Evolutionary conservation across 1,284 basidiomycete genomes (phyloP).

Genomic region (Boletus smithii): DNA sequence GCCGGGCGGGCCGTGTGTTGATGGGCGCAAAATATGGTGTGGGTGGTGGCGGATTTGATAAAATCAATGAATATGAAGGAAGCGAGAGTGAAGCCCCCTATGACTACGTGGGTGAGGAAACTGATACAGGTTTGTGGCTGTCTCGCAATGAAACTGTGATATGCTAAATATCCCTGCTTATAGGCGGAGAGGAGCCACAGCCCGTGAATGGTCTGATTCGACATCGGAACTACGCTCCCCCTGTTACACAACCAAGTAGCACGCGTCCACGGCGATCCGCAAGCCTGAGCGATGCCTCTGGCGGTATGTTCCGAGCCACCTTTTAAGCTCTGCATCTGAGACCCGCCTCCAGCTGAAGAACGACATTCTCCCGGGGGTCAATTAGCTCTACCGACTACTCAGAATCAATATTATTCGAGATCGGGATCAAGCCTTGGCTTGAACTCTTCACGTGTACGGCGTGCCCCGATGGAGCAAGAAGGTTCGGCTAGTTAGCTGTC

Average conservation of each 20-base stretch:
- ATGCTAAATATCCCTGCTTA: conserved; percentile 2
- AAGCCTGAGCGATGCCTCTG: conserved; percentile 60
- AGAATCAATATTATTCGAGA: conserved; percentile 40
- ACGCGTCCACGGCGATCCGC: conserved; percentile 62
- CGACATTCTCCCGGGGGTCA: conserved; percentile 32
- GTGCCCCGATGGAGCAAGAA: conserved; percentile 39
- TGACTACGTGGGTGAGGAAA: conserved; percentile 32
- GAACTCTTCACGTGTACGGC: conserved; percentile 30
- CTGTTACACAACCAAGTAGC: conserved; percentile 19
- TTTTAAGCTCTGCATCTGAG: conserved; percentile 8
- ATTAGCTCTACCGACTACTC: conserved; percentile 28
- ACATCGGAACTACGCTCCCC: conserved; percentile 28
- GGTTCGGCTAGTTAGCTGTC: conserved; percentile 30
- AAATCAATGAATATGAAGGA: conserved; percentile 36
- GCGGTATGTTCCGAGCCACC: conserved; percentile 34
- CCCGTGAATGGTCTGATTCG: conserved; percentile 22
- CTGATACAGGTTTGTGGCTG: conserved; percentile 30
- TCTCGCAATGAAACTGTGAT: conserved; percentile 1
- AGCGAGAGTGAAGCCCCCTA: conserved; percentile 29
- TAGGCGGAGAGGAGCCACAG: conserved; percentile 32
- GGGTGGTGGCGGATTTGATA: conserved; percentile 30
- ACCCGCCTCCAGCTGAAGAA: conserved; percentile 23
- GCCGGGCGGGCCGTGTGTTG: conserved; percentile 34
- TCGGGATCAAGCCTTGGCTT: conserved; percentile 54
- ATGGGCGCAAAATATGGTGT: conserved; percentile 35